Evolutionary conservation across 495 filamentous ascomycete genomes (phyloP), one percentile per base, ranked within the genome.

Genomic region (Astrocystis sublimbata): DNA sequence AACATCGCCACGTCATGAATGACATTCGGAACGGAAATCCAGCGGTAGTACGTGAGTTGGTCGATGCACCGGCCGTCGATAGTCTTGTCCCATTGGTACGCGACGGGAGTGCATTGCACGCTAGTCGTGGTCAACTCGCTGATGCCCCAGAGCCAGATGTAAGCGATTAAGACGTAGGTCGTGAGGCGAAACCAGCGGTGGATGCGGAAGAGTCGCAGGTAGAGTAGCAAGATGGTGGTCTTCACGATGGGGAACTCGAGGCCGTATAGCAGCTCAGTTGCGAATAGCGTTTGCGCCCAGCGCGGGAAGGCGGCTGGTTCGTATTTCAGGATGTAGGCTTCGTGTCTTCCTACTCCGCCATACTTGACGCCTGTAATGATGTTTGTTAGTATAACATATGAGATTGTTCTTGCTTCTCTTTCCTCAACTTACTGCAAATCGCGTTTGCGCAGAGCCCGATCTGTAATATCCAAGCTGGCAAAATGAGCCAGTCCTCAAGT

Each of bases 51-150:
- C 47, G 24, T 10, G 24, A 53, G 36, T 10, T 58, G 60, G 41
- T 63, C 31, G 35, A 63, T 58, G 36, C 60, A 63, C 13, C 31
- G 40, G 12, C 60, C 52, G n/a, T 38, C 15, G 1, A 68, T 47
- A 13, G 33, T 35, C 7, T 47, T 45, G 43, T 76, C 60, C 72
- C 71, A 80, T 35, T 75, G 71, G 50, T 61, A 75, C 2, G 65
- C 64, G 10, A 78, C 36, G 1, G 78, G 78, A 0, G 46, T 70
- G 58, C 78, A 81, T 67, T 85, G 83, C 61, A 80, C 75, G 49
- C 83, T 73, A 51, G 78, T 79, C 43, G 75, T 78, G 28, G 83
- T 60, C 36, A 79, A 73, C 17, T 77, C 71, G 21, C 77, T 69
- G 54, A 79, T 61, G 36, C 71, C 69, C 52, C 58, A 61, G n/a